Evolutionary conservation across 768 basidiomycete species (phyloP), one percentile per base, ranked within the genome.

Genomic region (Tulasnella sp.): DNA sequence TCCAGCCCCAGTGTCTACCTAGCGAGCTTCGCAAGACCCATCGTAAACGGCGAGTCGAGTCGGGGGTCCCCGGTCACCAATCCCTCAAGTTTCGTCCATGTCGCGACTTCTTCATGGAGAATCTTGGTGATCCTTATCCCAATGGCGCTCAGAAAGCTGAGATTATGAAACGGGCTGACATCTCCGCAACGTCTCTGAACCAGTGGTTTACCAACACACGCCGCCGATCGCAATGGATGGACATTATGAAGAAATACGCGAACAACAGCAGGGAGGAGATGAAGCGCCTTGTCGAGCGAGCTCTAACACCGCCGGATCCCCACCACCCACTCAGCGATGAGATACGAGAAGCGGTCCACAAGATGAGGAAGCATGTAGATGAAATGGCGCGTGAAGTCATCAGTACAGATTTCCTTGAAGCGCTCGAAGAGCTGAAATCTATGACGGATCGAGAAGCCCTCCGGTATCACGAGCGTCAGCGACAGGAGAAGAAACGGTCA

Each of bases 131-230:
- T 58, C 64, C 64, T 15, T 65, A 64, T 57, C 64, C 64, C 14
- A 42, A 55, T 48, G 27, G 31, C 8, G 23, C 40, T 25, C 23
- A 59, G 39, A 62, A 62, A 46, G 14, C 29, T 6, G 35, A 49
- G 52, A 36, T 64, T 32, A 29, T 49, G 7, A 3, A 4, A 21
- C 23, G 34, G 2, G 40, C 39, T 31, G 43, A 45, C 25, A 46
- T 63, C 31, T n/a, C 52, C 39, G 19, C 31, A 15, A 34, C n/a
- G 9, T 61, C 59, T 32, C 42, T 65, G 35, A 61, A 55, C 52
- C 62, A 59, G 35, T 64, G 60, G 58, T 63, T 65, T 61, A 63
- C 62, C 51, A 65, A 65, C 49, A 58, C 57, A 45, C 62, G 64
- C 6, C 64, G 64, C 15, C 63, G 64, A 3, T 63, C 61, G 9